Base-by-base conservation (phyloP, 176 grass and related monocot genomes). In the Aegilops bicornis region DNA sequence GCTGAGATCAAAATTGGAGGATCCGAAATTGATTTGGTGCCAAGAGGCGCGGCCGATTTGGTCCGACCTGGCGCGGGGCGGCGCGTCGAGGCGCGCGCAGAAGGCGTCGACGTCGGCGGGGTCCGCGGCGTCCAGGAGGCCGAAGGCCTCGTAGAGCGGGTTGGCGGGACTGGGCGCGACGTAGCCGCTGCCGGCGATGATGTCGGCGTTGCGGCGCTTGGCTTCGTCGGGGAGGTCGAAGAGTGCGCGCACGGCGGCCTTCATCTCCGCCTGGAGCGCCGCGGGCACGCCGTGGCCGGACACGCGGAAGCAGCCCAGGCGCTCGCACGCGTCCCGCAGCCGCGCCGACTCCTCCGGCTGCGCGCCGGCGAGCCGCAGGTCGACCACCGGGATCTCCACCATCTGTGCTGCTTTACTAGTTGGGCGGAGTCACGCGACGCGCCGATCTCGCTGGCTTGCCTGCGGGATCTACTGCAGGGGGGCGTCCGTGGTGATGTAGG, bases 191-290 rank as follows among this genome's bases (percentile, higher is more conserved):
- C 91, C 94, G 29, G 80, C 54, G 69, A 97, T 88, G 89, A 88
- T 73, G 54, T 90, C 89, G 50, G 74, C 17, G 76, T 94, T 97
- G 24, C 89, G 91, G 71, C 79, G 86, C 87, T 94, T 97, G 89
- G 92, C 82, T 24, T 97, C 80, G 86, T 86, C 89, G 58, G 94
- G 92, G 76, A 97, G 90, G 70, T 94, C 85, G 90, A 94, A 94
- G 47, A 97, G 94, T 76, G 86, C 75, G 59, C 90, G 86, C 36
- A 94, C 76, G 63, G 90, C 90, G 64, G 80, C 91, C 89, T 97
- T 97, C 94, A 97, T 97, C 14, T 78, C 79, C 52, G 79, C 81
- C 92, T 94, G 90, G 78, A 97, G 95, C 67, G 1, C 54, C 30
- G 45, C 4, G 24, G 90, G 80, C 66, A 91, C 85, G 77, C 92